A percentile compares a stretch with the other conserved stretches of the same genome.
Evolutionary conservation across 768 basidiomycete genomes (phyloP).

Genomic region (Sistotremastrum suecicum): DNA sequence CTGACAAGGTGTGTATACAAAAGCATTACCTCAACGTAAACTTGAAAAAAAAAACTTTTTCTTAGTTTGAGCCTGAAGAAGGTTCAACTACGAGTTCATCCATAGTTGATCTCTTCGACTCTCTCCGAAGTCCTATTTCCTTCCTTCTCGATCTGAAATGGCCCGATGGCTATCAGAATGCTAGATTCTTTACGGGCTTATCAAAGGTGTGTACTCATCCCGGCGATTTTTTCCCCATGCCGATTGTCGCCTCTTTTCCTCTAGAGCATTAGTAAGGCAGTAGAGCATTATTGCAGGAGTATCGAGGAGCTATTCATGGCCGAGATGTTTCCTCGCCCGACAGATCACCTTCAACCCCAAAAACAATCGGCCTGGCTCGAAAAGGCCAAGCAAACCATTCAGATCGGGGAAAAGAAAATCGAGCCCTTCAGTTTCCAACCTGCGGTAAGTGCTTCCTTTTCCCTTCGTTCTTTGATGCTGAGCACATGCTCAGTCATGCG

Average conservation of each 20-base stretch:
- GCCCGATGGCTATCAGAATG: constrained; percentile 82
- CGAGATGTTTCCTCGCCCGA: constrained; percentile 87
- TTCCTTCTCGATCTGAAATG: constrained; percentile 85
- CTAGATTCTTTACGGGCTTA: constrained; percentile 77
- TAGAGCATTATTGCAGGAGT: constrained; percentile 82
- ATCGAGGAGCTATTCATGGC: constrained; percentile 82
- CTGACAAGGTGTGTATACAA: constrained; percentile 51
- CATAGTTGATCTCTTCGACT: constrained; percentile 92
- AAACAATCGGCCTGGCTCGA: constrained; percentile 84
- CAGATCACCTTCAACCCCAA: constrained; percentile 68
- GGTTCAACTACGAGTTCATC: constrained; percentile 86
- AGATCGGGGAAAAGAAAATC: constrained; percentile 72
- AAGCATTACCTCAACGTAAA: not conserved
- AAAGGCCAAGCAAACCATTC: constrained; percentile 65
- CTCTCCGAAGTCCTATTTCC: constrained; percentile 76
- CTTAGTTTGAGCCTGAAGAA: constrained; percentile 66
- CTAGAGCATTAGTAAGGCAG: constrained; percentile 80
- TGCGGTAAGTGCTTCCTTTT: constrained; percentile 19
- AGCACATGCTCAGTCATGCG: constrained; percentile 49
- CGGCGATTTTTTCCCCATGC: no score
- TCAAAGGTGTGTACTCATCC: constrained; percentile 49
- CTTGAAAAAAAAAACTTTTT: not conserved
- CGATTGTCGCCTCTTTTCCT: not conserved
- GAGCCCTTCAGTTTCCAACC: constrained; percentile 92
- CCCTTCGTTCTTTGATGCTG: not conserved